Evolutionary conservation across 2,329 filamentous ascomycete species (phyloP).

Genomic region (Fusarium sp.): DNA sequence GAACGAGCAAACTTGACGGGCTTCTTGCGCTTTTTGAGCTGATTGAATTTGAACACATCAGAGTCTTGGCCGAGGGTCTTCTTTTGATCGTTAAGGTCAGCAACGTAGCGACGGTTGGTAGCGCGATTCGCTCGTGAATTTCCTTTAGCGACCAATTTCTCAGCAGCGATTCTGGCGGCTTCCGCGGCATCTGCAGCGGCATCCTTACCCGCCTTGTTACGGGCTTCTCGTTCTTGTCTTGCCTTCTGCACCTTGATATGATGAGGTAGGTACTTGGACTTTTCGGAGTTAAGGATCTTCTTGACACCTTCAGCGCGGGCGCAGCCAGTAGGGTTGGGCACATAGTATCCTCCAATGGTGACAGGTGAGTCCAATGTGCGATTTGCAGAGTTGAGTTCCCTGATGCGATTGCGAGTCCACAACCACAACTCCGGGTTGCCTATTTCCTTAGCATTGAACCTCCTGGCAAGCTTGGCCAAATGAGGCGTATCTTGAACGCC

Average conservation of each 20-base stretch:
- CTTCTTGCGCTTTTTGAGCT: conserved; percentile 99
- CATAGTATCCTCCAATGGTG: conserved; percentile 76
- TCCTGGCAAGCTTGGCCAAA: conserved; percentile 60
- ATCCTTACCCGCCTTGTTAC: conserved; percentile 74
- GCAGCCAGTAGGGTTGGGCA: conserved; percentile 84
- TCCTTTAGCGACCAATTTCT: conserved; percentile 85
- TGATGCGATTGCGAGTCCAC: conserved; percentile 66
- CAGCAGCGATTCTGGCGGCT: conserved; percentile 77
- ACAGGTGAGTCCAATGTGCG: conserved; percentile 49
- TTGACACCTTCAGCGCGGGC: conserved; percentile 93
- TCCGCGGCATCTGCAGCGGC: conserved; percentile 74
- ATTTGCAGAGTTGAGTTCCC: conserved; percentile 62
- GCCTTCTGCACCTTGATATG: conserved; percentile 95
- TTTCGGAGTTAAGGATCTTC: conserved; percentile 96
- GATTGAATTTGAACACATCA: conserved; percentile 96
- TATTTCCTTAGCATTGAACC: conserved; percentile 57
- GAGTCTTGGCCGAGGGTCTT: conserved; percentile 84
- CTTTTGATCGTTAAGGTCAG: conserved; percentile 95
- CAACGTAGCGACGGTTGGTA: conserved; percentile 93
- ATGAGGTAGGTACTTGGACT: conserved; percentile 97
- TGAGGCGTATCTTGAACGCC: conserved; percentile 61
- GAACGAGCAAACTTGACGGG: conserved; percentile 97
- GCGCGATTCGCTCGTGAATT: conserved; percentile 94
- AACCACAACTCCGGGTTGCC: conserved; percentile 66
- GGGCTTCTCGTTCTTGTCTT: conserved; percentile 89